Evolutionary conservation across 2,329 filamentous ascomycete genomes (phyloP).

Genomic region (Lachnellula arida): DNA sequence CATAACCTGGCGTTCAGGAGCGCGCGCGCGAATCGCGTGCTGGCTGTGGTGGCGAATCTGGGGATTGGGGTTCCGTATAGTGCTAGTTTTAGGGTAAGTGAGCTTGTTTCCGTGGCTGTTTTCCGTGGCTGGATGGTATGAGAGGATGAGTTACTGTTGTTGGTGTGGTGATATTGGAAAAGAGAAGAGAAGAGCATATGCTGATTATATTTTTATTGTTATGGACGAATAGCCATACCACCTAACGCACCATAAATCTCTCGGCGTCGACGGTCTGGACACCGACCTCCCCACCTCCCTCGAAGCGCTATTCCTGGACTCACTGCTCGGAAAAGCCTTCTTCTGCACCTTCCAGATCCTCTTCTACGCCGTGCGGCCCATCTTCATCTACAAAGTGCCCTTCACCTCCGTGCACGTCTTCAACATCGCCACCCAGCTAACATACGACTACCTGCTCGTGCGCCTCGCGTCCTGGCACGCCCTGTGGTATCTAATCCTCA

Average conservation of each 20-base stretch:
- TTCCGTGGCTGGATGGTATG: not conserved
- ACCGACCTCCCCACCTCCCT: conserved; percentile 90
- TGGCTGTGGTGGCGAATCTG: conserved; percentile 91
- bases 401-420: conserved; percentile 79
- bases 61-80: conserved; percentile 96
- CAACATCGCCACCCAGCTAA: conserved; percentile 73
- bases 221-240: conserved; percentile 81
- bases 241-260: conserved; percentile 96
- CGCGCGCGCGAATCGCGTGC: conserved; percentile 70
- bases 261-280: conserved; percentile 92
- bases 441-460: conserved; percentile 71
- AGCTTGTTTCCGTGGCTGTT: no score
- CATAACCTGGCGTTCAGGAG: conserved; percentile 94
- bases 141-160: not conserved
- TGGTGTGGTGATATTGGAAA: not conserved
- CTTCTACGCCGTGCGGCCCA: conserved; percentile 95
- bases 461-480: conserved; percentile 56
- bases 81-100: conserved; percentile 79
- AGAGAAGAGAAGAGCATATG: not conserved
- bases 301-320: conserved; percentile 91
- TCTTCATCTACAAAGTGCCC: conserved; percentile 87
- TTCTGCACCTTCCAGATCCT: conserved; percentile 99
- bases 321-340: conserved; percentile 92
- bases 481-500: conserved; percentile 78
- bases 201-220: conserved; percentile 21